Evolutionary conservation across 202 grass and related monocot species (phyloP).

Genomic region (Schoenoplectus tabernaemontani): DNA sequence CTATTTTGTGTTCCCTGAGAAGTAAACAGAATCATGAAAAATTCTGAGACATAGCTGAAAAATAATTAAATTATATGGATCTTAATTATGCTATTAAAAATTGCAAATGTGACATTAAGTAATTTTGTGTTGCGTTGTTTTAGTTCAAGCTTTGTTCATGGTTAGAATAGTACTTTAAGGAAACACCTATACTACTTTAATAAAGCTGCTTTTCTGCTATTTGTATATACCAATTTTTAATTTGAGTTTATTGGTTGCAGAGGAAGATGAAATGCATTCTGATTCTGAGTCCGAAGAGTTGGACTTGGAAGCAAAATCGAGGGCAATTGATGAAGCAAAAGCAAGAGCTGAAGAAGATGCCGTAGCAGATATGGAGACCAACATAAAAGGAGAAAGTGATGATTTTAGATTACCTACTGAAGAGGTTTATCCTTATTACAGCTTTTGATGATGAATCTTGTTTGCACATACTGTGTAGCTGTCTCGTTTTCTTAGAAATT

Average conservation of each 20-base stretch:
- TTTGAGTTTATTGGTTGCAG: slow-evolving; percentile 26
- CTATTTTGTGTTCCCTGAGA: too few species aligned
- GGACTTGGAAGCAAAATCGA: slow-evolving; percentile 60
- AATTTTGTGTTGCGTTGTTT: background rate
- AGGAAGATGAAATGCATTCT: slow-evolving; percentile 26
- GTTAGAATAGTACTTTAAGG: too few species aligned
- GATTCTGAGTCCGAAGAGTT: slow-evolving; percentile 65
- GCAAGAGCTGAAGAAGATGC: slow-evolving; percentile 47
- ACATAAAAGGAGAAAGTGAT: slow-evolving; percentile 74
- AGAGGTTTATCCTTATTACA: slow-evolving; percentile 41
- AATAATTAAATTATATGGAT: background rate
- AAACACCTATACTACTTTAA: background rate
- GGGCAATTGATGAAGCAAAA: slow-evolving; percentile 54
- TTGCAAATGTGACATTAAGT: background rate
- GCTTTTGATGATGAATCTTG: background rate
- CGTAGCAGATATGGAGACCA: slow-evolving; percentile 54
- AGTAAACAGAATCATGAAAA: too few species aligned
- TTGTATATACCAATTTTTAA: background rate
- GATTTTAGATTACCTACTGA: slow-evolving; percentile 75
- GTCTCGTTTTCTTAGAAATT: background rate
- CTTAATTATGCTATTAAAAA: background rate
- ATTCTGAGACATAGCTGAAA: background rate
- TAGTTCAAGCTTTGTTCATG: background rate
- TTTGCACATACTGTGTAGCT: background rate
- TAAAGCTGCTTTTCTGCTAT: background rate